Evolutionary conservation across 2,329 filamentous ascomycete species (phyloP), one percentile per base, ranked within the genome.

Genomic region (Thielaviopsis punctulata): DNA sequence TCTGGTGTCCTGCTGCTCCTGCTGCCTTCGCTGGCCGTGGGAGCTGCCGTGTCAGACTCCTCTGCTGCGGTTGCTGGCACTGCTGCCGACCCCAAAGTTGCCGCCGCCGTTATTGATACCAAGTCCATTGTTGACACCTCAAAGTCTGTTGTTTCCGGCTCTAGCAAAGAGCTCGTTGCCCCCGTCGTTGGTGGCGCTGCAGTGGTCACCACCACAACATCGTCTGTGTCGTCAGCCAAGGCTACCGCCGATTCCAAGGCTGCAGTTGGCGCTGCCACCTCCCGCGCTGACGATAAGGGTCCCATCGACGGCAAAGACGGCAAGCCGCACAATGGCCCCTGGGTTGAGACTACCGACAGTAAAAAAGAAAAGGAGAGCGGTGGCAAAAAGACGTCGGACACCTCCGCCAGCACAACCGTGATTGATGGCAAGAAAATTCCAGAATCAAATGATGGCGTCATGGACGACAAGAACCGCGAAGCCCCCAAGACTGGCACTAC

Each of bases 241-340:
- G 43, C 46, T 22, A 52, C 53, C 10, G 39, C 23, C 22, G 22
- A 45, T 27, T 18, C 49, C 18, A 55, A 55, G 47, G 25, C 43
- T 18, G 25, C 25, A 6, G 10, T 10, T 27, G 25, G 25, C 10
- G 25, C 25, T 27, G 47, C 53, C 10, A 44, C 52, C 18, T 51
- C 53, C 9, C 45, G 45, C 18, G 45, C 48, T 27, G 73, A 69
- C 53, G 88, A 88, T 64, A 82, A 92, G 69, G 86, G 85, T 52
- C 90, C 90, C 0, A 82, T 95, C 19, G 92, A 96, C 64, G 89
- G 89, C 45, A 83, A 84, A 60, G 92, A 96, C 68, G 92, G 92
- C 47, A 92, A 89, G 68, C 92, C 92, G 46, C 90, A 95, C 63
- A 79, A 82, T 19, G 92, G 92, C 1, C 92, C 92, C 5, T 82